phyloP scores from a whole-genome alignment of 2,329 filamentous ascomycete genomes.

The Cryoendolithus antarcticus region DNA sequence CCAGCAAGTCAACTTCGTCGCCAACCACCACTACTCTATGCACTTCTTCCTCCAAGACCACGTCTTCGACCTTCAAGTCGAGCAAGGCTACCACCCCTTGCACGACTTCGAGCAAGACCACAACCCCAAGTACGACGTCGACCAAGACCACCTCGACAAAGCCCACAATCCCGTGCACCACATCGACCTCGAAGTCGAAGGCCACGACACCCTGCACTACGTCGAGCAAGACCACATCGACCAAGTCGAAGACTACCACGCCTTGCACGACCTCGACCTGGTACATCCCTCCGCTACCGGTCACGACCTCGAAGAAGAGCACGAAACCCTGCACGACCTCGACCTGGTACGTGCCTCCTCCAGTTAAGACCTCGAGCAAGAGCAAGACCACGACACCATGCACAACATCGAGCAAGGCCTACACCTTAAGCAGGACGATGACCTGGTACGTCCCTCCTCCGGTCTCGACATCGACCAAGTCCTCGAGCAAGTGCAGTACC shows the following conservation, averaged over 20 bases:
- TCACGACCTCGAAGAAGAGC: too few species aligned
- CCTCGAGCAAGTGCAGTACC: neutral
- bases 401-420: constrained; percentile 1
- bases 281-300: neutral
- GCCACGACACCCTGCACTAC: neutral
- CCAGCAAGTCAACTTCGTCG: neutral
- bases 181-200: too few species aligned
- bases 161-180: neutral
- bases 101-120: neutral
- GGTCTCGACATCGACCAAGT: neutral
- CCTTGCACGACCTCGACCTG: neutral
- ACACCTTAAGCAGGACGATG: constrained; percentile 1
- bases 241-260: neutral
- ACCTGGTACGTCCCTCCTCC: neutral
- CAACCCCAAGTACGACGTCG: neutral
- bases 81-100: neutral
- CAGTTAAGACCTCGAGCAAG: neutral
- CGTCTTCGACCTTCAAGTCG: neutral
- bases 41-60: neutral
- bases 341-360: too few species aligned
- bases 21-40: neutral
- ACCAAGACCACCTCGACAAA: too few species aligned
- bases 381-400: neutral
- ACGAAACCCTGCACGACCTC: too few species aligned
- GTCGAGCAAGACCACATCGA: too few species aligned